Evolutionary conservation across 1,139 yeast genomes (phyloP), one percentile per base, ranked within the genome.

Genomic region (Pichia inconspicua): DNA sequence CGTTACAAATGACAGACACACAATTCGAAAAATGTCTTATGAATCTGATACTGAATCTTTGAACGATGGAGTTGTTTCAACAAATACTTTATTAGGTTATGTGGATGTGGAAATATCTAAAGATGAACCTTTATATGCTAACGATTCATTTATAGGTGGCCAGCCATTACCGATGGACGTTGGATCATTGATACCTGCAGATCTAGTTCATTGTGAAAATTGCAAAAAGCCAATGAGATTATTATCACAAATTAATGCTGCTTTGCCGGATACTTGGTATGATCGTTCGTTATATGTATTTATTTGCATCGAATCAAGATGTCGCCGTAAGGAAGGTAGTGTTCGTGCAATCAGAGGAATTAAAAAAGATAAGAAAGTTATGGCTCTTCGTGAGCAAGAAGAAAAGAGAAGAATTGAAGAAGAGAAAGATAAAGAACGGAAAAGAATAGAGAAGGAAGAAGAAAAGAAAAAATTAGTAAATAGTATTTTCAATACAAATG

Each of bases 281-380:
- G 97, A 89, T 58, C 74, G 98, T 49, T 81, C 81, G 12, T 65
- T 92, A 28, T 92, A 92, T 61, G 74, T 90, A 0, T 84, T 90
- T 65, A 80, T 80, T 2, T 92, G 98, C 66, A 69, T 74, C 43
- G 73, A 78, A 45, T 68, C 80, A 0, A 56, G 55, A 10, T 92
- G 97, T 62, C 75, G 84, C 42, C 73, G 84, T 53, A 75, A 78
- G 56, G 72, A 76, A 22, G 96, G 95, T 3, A 71, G 84, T 2
- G 69, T 88, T 4, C 77, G 84, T 58, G 88, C 86, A 32, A 70
- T 89, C 44, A 72, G 96, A 62, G 96, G 94, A 5, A 71, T 89
- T 3, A 68, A 72, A 51, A 80, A 81, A 57, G 85, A 82, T 59
- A 76, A 78, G 2, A 67, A 60, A 11, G 69, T 71, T 47, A 70